A percentile compares a stretch with the other conserved stretches of the same genome.
Evolutionary conservation across 371 early-diverging fungal genomes (phyloP).

Genomic region (Funneliformis caledonium): DNA sequence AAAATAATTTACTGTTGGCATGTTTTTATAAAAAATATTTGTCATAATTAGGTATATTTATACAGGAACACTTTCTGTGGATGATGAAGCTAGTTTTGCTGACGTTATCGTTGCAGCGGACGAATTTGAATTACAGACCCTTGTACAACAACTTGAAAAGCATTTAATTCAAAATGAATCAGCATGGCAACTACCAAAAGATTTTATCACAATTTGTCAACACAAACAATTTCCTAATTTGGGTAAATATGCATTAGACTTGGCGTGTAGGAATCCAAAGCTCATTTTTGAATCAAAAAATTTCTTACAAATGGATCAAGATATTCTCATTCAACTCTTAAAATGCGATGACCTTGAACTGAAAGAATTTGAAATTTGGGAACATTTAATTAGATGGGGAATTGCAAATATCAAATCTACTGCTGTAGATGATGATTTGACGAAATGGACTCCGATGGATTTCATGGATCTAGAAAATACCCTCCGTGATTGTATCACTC

Average conservation of each 20-base stretch:
- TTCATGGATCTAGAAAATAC: neutral
- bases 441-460: neutral
- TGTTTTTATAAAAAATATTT: no score
- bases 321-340: neutral
- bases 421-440: neutral
- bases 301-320: constrained; percentile 6
- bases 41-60: constrained; percentile 14
- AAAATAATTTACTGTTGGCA: no score
- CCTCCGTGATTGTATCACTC: constrained; percentile 1
- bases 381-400: constrained; percentile 15
- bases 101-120: constrained; percentile 18
- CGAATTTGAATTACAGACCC: neutral
- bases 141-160: constrained; percentile 8
- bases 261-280: constrained; percentile 14
- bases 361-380: constrained; percentile 21
- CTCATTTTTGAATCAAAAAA: constrained; percentile 28
- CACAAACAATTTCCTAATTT: constrained; percentile 7
- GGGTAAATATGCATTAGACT: neutral
- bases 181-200: neutral
- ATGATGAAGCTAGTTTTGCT: neutral
- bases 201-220: neutral
- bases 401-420: neutral
- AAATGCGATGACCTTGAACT: constrained; percentile 9
- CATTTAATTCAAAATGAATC: neutral
- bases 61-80: constrained; percentile 1